phyloP scores from a whole-genome alignment of 345 rosid species.

The Citrus australasica region DNA sequence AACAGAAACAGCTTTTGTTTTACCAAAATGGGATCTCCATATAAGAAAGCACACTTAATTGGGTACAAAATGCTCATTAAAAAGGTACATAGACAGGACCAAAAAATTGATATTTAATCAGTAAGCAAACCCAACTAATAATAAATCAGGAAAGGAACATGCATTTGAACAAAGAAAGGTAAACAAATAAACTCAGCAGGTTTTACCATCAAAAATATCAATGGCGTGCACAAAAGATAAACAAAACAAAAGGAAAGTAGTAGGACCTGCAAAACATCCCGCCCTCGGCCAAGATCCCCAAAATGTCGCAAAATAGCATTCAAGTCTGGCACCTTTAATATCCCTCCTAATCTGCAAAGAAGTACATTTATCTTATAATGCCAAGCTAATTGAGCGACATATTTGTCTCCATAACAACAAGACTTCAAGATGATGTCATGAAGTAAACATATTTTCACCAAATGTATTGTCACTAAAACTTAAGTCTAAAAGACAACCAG shows the following conservation, averaged over 20 bases:
- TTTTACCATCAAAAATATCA: slow-evolving; percentile 1
- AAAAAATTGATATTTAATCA: not conserved
- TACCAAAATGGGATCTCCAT: not conserved
- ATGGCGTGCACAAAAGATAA: not conserved
- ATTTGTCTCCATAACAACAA: not conserved
- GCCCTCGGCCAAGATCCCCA: slow-evolving; percentile 59
- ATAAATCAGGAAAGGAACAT: not conserved
- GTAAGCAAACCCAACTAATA: not conserved
- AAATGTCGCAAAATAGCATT: slow-evolving; percentile 70
- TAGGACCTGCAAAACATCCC: slow-evolving; percentile 67
- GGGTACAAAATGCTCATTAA: not conserved
- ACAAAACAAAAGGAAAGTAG: not conserved
- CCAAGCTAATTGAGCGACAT: not conserved
- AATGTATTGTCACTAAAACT: not conserved
- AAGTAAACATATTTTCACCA: not conserved
- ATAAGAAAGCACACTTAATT: too few relatives aligned
- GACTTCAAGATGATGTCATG: not conserved
- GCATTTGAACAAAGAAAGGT: not conserved
- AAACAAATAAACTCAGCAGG: not conserved
- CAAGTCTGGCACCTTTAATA: slow-evolving; percentile 77
- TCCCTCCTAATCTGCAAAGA: slow-evolving; percentile 40
- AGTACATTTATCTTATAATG: not conserved
- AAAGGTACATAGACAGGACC: not conserved
- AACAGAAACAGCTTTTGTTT: not conserved
- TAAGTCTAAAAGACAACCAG: not conserved